Percentiles rank a stretch among this genome's conserved stretches.
These are phyloP conservation scores for Terfezia boudieri DNA, from an alignment of 495 filamentous ascomycete species.

Conservation along the genomic window DNA sequence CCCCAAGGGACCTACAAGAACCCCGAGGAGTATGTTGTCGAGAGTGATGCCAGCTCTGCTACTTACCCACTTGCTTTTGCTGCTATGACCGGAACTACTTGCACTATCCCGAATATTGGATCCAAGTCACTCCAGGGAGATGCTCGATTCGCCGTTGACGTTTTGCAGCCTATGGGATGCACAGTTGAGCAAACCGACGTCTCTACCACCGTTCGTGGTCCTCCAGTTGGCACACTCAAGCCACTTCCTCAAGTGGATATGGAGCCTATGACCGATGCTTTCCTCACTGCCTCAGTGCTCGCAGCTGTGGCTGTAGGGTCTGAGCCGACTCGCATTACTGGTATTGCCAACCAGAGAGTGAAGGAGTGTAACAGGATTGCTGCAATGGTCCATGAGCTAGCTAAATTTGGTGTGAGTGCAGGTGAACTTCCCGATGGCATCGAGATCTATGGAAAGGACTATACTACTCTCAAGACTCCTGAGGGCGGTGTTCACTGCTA, in stretches of 20 bases:
- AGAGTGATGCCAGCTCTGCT: slow-evolving; percentile 93
- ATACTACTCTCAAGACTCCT: slow-evolving; percentile 36
- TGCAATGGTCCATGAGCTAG: slow-evolving; percentile 89
- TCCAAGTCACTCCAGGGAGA: slow-evolving; percentile 82
- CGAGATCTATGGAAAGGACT: slow-evolving; percentile 49
- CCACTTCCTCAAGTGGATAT: slow-evolving; percentile 60
- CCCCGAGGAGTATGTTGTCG: slow-evolving; percentile 68
- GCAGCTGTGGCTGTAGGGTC: slow-evolving; percentile 74
- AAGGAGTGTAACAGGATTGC: slow-evolving; percentile 96
- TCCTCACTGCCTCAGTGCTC: slow-evolving; percentile 81
- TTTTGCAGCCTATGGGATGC: slow-evolving; percentile 86
- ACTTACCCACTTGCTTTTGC: slow-evolving; percentile 92
- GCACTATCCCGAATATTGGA: slow-evolving; percentile 91
- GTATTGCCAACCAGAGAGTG: slow-evolving; percentile 96
- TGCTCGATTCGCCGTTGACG: slow-evolving; percentile 80
- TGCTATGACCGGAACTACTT: slow-evolving; percentile 82
- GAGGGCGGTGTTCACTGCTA: slow-evolving; percentile 65
- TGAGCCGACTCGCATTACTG: slow-evolving; percentile 48
- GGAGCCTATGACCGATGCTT: slow-evolving; percentile 99
- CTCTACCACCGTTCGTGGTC: slow-evolving; percentile 85
- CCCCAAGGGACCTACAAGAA: slow-evolving; percentile 68
- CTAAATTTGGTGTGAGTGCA: slow-evolving; percentile 83
- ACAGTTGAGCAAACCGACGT: slow-evolving; percentile 57
- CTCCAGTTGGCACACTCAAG: slow-evolving; percentile 46
- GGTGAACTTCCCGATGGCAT: slow-evolving; percentile 84